Percentiles rank a stretch among this genome's conserved stretches.
Evolutionary conservation across 495 filamentous ascomycete genomes (phyloP).

Genomic region (Astrothelium subdiscretum): DNA sequence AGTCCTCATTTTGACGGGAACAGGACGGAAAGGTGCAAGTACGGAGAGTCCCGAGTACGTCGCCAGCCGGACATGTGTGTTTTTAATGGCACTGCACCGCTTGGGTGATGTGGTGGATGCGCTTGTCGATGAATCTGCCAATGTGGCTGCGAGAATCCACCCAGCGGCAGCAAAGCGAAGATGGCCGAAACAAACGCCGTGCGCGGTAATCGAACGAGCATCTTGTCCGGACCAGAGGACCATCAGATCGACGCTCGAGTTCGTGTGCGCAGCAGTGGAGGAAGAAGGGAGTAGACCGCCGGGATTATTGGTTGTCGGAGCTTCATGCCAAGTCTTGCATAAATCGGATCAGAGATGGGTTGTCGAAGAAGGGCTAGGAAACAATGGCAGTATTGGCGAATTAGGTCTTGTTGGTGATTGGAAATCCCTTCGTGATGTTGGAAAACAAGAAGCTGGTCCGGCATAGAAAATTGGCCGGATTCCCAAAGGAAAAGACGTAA

Average conservation of each 20-base stretch:
- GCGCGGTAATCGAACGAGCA: slow-evolving; percentile 88
- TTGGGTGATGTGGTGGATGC: slow-evolving; percentile 47
- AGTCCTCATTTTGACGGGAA: slow-evolving; percentile 87
- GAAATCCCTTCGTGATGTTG: background rate
- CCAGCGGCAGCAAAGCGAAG: background rate
- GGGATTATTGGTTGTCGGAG: slow-evolving; percentile 78
- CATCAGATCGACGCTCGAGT: slow-evolving; percentile 69
- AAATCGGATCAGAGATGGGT: slow-evolving; percentile 56
- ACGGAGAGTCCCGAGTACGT: slow-evolving; percentile 72
- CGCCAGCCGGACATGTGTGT: slow-evolving; percentile 71
- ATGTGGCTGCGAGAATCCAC: slow-evolving; percentile 18
- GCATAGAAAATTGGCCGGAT: background rate
- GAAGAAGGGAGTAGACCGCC: slow-evolving; percentile 83
- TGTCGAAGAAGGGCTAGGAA: slow-evolving; percentile 73
- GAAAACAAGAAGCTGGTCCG: background rate
- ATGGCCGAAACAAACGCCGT: slow-evolving; percentile 51
- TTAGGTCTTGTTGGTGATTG: background rate
- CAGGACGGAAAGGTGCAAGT: slow-evolving; percentile 78
- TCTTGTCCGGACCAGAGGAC: slow-evolving; percentile 90
- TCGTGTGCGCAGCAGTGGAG: slow-evolving; percentile 74
- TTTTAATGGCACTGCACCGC: slow-evolving; percentile 89
- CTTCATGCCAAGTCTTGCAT: slow-evolving; percentile 65
- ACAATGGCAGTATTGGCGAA: background rate
- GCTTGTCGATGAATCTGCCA: slow-evolving; percentile 34
- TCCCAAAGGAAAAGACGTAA: background rate